Evolutionary conservation across 2,329 filamentous ascomycete genomes (phyloP).

Genomic region (Aspergillus sergii): DNA sequence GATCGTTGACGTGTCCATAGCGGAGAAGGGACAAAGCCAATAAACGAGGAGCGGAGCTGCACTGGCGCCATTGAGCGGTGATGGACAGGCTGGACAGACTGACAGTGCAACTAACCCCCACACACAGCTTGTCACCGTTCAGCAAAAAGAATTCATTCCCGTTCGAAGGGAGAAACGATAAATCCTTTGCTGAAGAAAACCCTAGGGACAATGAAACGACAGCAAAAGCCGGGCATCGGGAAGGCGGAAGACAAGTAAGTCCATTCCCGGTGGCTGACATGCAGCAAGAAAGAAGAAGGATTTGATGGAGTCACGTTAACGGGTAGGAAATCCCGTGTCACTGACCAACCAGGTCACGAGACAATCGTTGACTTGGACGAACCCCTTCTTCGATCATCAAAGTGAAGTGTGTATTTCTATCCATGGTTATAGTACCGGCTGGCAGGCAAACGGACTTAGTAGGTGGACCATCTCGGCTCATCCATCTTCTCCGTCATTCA

Average conservation of each 20-base stretch:
- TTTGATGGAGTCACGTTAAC: not conserved
- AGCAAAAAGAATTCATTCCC: not conserved
- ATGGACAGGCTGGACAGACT: conserved; percentile 12
- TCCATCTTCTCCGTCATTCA: not conserved
- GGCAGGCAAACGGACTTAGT: not conserved
- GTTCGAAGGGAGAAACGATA: not conserved
- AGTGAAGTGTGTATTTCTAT: not conserved
- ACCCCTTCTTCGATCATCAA: not conserved
- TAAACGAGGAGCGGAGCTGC: conserved; percentile 22
- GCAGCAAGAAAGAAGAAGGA: no score
- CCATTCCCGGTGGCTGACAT: no score
- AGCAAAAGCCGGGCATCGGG: not conserved
- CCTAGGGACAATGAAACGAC: not conserved
- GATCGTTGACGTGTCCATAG: conserved; percentile 33
- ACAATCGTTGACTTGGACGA: not conserved
- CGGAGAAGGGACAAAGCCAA: conserved; percentile 20
- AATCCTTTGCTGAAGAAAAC: not conserved
- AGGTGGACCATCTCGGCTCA: not conserved
- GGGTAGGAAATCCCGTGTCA: not conserved
- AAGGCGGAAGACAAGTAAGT: not conserved
- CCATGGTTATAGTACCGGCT: not conserved
- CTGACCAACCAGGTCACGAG: conserved; percentile 3
- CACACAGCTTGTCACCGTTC: conserved; percentile 1
- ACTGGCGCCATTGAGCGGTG: conserved; percentile 16
- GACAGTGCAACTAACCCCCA: conserved; percentile 8